These are phyloP conservation scores for Vitis rotundifolia DNA, from an alignment of 164 flowering plant genomes.

Conservation along the genomic window DNA sequence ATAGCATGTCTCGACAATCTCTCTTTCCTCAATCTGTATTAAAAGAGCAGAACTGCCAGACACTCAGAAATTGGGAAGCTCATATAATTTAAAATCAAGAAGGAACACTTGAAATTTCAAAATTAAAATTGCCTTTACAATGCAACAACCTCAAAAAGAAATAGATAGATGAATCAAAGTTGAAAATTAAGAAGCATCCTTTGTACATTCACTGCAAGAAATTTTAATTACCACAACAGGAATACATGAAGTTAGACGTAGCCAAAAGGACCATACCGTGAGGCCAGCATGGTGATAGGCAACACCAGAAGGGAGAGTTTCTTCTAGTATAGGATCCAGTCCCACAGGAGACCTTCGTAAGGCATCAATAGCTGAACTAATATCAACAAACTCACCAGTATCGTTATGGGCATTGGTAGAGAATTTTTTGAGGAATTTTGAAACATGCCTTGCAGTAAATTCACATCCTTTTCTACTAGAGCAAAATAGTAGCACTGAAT, in stretches of 20 bases:
- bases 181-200: background rate
- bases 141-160: background rate
- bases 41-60: slow-evolving; percentile 7
- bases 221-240: background rate
- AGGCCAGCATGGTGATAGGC: slow-evolving; percentile 99
- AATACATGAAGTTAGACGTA: slow-evolving; percentile 2
- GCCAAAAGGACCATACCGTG: slow-evolving; percentile 49
- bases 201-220: background rate
- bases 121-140: background rate
- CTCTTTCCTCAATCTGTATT: slow-evolving; percentile 92
- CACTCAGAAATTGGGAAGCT: background rate
- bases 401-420: slow-evolving; percentile 33
- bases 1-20: slow-evolving; percentile 89
- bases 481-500: slow-evolving; percentile 91
- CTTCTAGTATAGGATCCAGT: slow-evolving; percentile 81
- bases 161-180: background rate
- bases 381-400: slow-evolving; percentile 50
- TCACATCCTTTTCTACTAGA: slow-evolving; percentile 97
- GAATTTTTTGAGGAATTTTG: slow-evolving; percentile 67
- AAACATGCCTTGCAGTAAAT: slow-evolving; percentile 85
- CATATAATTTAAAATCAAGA: background rate
- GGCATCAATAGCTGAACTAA: slow-evolving; percentile 76
- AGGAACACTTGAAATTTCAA: background rate
- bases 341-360: slow-evolving; percentile 80
- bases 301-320: slow-evolving; percentile 91